Evolutionary conservation across 2,329 filamentous ascomycete genomes (phyloP).

Genomic region (Paraphaeosphaeria sporulosa): DNA sequence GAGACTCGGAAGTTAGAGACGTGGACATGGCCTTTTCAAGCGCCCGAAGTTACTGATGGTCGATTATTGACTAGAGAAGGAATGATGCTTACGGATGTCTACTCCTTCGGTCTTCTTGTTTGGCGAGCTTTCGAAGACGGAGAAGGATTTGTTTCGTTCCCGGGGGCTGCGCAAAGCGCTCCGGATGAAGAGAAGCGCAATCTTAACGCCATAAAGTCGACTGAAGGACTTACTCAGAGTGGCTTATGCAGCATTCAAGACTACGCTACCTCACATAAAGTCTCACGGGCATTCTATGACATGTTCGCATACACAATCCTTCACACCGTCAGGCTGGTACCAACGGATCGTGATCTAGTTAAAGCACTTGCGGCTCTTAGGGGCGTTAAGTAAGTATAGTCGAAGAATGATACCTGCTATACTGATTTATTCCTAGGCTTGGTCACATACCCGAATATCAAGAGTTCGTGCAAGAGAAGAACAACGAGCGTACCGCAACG

Average conservation of each 20-base stretch:
- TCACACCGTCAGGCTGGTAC: conserved; percentile 9
- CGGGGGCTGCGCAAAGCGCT: conserved; percentile 10
- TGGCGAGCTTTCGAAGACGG: conserved; percentile 19
- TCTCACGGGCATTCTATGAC: neutral
- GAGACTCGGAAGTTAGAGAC: conserved; percentile 12
- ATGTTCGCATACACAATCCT: conserved; percentile 8
- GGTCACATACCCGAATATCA: conserved; percentile 3
- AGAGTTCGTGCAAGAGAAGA: conserved; percentile 1
- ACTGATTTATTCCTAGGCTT: neutral
- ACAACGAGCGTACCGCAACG: neutral
- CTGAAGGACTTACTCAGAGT: conserved; percentile 5
- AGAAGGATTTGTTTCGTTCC: conserved; percentile 13
- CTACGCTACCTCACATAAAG: neutral
- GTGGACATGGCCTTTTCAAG: conserved; percentile 17
- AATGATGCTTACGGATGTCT: conserved; percentile 20
- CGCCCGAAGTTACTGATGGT: conserved; percentile 15
- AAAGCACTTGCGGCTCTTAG: conserved; percentile 15
- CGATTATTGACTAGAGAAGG: conserved; percentile 8
- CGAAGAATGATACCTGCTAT: too few species aligned
- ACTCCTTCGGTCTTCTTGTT: conserved; percentile 20
- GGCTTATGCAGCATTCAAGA: neutral
- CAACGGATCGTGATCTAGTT: conserved; percentile 10
- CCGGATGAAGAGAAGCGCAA: conserved; percentile 9
- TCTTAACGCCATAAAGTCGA: conserved; percentile 5
- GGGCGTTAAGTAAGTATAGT: conserved; percentile 9